Evolutionary conservation across 2,329 filamentous ascomycete species (phyloP), one percentile per base, ranked within the genome.

Genomic region (Zopfia rhizophila): DNA sequence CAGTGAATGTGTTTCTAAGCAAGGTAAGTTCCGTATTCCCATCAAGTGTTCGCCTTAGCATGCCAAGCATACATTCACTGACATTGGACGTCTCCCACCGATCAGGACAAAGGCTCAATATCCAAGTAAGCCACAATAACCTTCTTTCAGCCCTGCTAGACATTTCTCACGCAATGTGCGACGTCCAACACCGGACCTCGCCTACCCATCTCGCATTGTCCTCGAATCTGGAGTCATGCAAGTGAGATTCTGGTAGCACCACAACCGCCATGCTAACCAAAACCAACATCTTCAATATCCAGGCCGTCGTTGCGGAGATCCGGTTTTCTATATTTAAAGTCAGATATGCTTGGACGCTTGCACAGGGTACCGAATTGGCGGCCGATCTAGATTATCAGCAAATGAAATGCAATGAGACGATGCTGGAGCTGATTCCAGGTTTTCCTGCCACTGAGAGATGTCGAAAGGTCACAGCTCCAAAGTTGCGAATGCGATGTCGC

Each of bases 101-200:
- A 38, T 38, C 31, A 43, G 13, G 24, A 8, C 24, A 27, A 27
- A n/a, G n/a, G n/a, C n/a, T n/a, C n/a, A n/a, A n/a, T n/a, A n/a
- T n/a, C n/a, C n/a, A n/a, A n/a, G n/a, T n/a, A 33, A 33, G 48
- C 46, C 51, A 56, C 51, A 53, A 53, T 47, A 53, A 49, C 45
- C 29, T 50, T 54, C 48, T 51, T 48, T 53, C 56, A 60, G 56
- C 52, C 56, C 51, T 56, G 50, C 49, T 24, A 48, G 31, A 45
- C 39, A 48, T 14, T 14, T 51, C 53, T 49, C 47, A 51, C 38
- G 37, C 49, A 48, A 39, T 22, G 31, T 37, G 30, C 30, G 17
- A 47, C 45, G n/a, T 11, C 29, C 41, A 38, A 38, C 38, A 41
- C 24, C 53, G 30, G 47, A 48, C 25, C 18, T 56, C 42, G 43